Conservation (phyloP, 1,284 basidiomycete genomes). For the Apiotrichum domesticum region DNA sequence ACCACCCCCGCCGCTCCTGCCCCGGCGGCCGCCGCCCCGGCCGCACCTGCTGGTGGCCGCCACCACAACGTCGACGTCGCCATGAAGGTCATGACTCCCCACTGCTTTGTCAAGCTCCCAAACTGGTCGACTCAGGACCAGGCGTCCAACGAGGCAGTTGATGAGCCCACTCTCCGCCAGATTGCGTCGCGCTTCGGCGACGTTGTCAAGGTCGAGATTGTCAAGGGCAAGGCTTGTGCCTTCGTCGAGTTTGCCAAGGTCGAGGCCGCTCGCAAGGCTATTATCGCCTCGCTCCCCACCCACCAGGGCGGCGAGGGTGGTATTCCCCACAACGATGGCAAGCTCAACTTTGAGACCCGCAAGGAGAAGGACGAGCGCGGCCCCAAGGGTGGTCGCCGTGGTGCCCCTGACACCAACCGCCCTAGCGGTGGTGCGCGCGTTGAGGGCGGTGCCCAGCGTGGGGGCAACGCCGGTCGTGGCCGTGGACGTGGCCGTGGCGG, state of each 20-base stretch:
- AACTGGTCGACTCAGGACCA: constrained; percentile 44
- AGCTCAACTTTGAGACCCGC: constrained; percentile 76
- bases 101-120: constrained; percentile 74
- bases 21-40: constrained; percentile 7
- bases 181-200: constrained; percentile 73
- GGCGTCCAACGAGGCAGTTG: constrained; percentile 68
- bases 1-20: constrained; percentile 22
- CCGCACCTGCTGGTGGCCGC: constrained; percentile 5
- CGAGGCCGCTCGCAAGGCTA: constrained; percentile 78
- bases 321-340: constrained; percentile 58
- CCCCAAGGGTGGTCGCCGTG: constrained; percentile 18
- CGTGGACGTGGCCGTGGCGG: constrained; percentile 17
- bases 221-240: constrained; percentile 81
- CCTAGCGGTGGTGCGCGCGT: constrained; percentile 6
- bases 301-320: constrained; percentile 78
- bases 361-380: constrained; percentile 74
- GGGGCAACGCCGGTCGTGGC: constrained; percentile 6
- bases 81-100: constrained; percentile 58
- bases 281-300: constrained; percentile 61
- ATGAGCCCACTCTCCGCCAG: constrained; percentile 56
- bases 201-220: constrained; percentile 82
- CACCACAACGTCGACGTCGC: constrained; percentile 57
- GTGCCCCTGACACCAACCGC: constrained; percentile 9
- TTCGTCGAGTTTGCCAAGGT: constrained; percentile 82
- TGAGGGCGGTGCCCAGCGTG: constrained; percentile 8